Base-by-base conservation (phyloP, 306 rosid genomes). In the Delonix regia region DNA sequence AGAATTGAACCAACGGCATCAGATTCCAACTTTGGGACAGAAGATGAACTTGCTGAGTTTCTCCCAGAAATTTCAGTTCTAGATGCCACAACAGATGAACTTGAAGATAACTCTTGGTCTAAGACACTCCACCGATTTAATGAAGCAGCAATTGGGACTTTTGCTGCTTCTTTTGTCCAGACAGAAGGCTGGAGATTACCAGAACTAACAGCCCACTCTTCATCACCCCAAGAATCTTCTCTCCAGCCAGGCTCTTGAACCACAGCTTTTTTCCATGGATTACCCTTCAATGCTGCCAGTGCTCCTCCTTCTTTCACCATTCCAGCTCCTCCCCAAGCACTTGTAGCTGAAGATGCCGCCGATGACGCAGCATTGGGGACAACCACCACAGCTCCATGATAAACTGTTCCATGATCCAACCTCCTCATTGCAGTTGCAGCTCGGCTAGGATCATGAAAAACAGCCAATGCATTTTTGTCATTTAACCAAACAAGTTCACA, bases 391-490 rank as follows among this genome's bases (percentile, higher is more conserved):
- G 94, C 98, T 13, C 98, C 98, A 16, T 85, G 88, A 81, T 94
- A 94, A n/a, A 82, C 83, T 53, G 93, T 59, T 34, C 91, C 97
- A 16, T 94, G 90, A 88, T 94, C 98, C 90, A 94, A 84, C 86
- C 98, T 90, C 85, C 98, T 92, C 97, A 92, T 89, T 4, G 98
- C 98, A 49, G 98, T 94, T 51, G 97, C 98, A 7, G 98, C 97
- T 76, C 98, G 87, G 28, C 90, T 96, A 71, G 98, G 96, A 87
- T 94, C 98, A 2, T 84, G 81, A 59, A 94, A 94, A 30, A 94
- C 92, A 25, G 98, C 97, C 85, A 94, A 66, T 8, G 98, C 98
- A 63, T 94, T 94, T 87, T 88, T 94, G 85, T 94, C 98, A 15
- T 94, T 94, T 92, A 94, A 79, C 98, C 98, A 94, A 14, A 88